Percentiles rank a stretch among this genome's conserved stretches.
Evolutionary conservation across 495 filamentous ascomycete species (phyloP).

Genomic region (Neurospora tetrasperma): DNA sequence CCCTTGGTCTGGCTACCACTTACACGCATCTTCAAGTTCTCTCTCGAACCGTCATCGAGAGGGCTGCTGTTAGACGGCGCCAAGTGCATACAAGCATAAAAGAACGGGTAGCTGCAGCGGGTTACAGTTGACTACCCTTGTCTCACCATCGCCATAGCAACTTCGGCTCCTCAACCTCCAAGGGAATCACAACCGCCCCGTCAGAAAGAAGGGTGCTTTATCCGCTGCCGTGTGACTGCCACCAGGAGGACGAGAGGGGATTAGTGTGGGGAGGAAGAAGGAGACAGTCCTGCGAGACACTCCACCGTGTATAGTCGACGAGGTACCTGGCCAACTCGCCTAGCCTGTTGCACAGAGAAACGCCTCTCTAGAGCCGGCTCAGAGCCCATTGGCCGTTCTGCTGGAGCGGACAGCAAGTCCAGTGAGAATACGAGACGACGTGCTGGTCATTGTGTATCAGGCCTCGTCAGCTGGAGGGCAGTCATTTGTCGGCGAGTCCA

Average conservation of each 20-base stretch:
- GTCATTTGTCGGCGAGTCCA: conserved; percentile 5
- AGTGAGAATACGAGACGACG: conserved; percentile 26
- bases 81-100: conserved; percentile 23
- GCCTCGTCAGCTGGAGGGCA: conserved; percentile 22
- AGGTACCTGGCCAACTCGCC: conserved; percentile 24
- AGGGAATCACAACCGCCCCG: neutral
- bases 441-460: conserved; percentile 24
- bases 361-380: conserved; percentile 33
- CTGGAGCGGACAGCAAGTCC: conserved; percentile 9
- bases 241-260: neutral
- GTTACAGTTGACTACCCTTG: conserved; percentile 22
- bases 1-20: conserved; percentile 2
- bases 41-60: neutral
- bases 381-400: conserved; percentile 31
- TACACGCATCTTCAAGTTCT: neutral
- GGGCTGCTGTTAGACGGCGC: conserved; percentile 14
- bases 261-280: neutral
- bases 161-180: neutral
- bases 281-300: conserved; percentile 21
- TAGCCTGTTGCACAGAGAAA: conserved; percentile 32
- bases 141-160: conserved; percentile 15
- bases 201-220: conserved; percentile 26
- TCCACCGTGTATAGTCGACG: conserved; percentile 21
- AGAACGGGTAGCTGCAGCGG: conserved; percentile 26
- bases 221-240: conserved; percentile 36